A percentile compares a stretch with the other conserved stretches of the same genome.
Evolutionary conservation across 192 early-diverging fungal species (phyloP).

Genomic region (Helicostylum pulchrum): DNA sequence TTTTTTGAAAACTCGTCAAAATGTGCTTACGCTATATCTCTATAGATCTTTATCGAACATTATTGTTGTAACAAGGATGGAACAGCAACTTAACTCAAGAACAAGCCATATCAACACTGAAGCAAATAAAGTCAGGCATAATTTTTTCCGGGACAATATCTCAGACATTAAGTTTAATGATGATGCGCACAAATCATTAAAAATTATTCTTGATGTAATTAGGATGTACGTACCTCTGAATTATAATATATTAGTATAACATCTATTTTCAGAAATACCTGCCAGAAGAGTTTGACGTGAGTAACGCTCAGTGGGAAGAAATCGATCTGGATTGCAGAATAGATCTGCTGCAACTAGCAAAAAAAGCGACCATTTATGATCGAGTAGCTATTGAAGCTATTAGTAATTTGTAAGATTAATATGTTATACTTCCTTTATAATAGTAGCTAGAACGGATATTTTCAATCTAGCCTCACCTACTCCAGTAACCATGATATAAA

Average conservation of each 20-base stretch:
- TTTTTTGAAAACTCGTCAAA: constrained; percentile 8
- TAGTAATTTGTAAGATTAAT: constrained; percentile 13
- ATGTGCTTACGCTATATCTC: constrained; percentile 3
- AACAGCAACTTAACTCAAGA: constrained; percentile 2
- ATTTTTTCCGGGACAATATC: constrained; percentile 1
- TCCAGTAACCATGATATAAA: constrained; percentile 11
- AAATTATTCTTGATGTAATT: constrained; percentile 11
- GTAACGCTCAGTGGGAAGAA: constrained; percentile 1
- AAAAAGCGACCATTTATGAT: constrained; percentile 10
- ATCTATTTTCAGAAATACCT: constrained; percentile 7
- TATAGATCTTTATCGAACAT: constrained; percentile 10
- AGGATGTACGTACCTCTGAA: neutral
- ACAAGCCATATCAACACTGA: constrained; percentile 5
- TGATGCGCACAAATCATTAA: constrained; percentile 1
- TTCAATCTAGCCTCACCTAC: constrained; percentile 3
- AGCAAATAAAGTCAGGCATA: neutral
- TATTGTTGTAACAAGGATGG: constrained; percentile 7
- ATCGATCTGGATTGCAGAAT: neutral
- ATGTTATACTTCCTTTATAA: constrained; percentile 6
- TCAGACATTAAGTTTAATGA: constrained; percentile 11
- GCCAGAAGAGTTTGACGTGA: constrained; percentile 9
- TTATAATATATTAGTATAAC: constrained; percentile 11
- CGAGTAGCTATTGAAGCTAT: constrained; percentile 5
- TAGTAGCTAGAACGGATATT: neutral
- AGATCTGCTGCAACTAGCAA: neutral